Evolutionary conservation across 345 rosid genomes (phyloP), one percentile per base, ranked within the genome.

Genomic region (Rhodamnia rubescens): DNA sequence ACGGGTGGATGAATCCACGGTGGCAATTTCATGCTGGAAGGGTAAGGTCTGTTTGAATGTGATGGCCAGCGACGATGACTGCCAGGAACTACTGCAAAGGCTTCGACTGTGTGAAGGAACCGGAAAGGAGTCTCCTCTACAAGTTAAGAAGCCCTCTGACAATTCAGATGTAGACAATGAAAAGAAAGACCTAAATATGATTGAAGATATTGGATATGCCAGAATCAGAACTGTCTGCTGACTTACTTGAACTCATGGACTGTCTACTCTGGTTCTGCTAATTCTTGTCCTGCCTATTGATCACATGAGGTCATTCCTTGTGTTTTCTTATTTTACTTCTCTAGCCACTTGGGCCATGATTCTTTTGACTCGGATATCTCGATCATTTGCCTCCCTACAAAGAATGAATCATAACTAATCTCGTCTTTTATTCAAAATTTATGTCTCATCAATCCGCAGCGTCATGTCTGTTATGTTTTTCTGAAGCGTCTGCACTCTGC

Each of bases 1-100:
- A 44, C 84, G 85, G 88, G 90, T 89, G 84, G 93, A 88, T 86
- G 51, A 69, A 2, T 90, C 94, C 21, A 89, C 93, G 18, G 89
- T 94, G 82, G 98, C 98, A 89, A 96, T 98, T 27, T 96, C 95
- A 59, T 96, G 99, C 92, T 95, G 99, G 99, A 96, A 89, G 90
- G 99, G 99, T 11, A 91, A 91, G 88, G 90, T 91, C 74, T 93
- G 94, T 89, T 89, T 95, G 89, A 94, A 90, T 80, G 95, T 94
- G 86, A 93, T 98, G 99, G 99, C 93, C 59, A 91, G 97, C 1
- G 93, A 95, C 36, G 87, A 92, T 8, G 99, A 95, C 88, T 94
- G 98, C 92, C 91, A 94, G 87, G 95, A 97, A 89, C 91, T 96
- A 88, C 88, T 90, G 51, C 93, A 91, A 89, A 94, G 96, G 88